A percentile compares a stretch with the other conserved stretches of the same genome.
Evolutionary conservation across 2,329 filamentous ascomycete species (phyloP).

Genomic region (Colletotrichum caudatum): DNA sequence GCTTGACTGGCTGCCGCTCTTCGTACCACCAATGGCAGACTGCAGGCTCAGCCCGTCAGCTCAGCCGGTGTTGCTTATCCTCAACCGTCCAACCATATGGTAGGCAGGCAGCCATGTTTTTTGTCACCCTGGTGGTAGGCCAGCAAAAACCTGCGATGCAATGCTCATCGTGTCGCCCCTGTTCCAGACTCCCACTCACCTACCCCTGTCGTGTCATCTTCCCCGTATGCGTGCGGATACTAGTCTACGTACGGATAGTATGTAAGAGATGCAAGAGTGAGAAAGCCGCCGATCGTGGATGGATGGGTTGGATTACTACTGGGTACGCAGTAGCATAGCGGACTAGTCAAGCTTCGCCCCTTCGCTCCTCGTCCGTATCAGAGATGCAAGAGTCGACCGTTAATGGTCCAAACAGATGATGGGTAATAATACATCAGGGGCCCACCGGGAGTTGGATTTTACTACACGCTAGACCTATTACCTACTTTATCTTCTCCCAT

Average conservation of each 20-base stretch:
- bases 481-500: conserved; percentile 13
- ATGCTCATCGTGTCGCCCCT: conserved; percentile 11
- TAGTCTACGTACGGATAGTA: background rate
- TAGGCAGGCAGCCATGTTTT: background rate
- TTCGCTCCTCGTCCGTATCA: conserved; percentile 1
- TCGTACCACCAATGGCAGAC: background rate
- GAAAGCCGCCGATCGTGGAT: conserved; percentile 8
- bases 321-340: conserved; percentile 6
- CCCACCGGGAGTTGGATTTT: conserved; percentile 15
- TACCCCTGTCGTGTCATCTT: conserved; percentile 16
- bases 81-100: background rate
- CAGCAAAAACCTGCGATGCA: background rate
- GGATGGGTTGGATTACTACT: background rate
- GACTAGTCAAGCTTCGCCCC: conserved; percentile 22
- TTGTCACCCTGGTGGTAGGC: background rate
- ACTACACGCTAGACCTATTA: conserved; percentile 17
- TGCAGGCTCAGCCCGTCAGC: conserved; percentile 1
- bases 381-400: conserved; percentile 18
- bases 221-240: background rate
- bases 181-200: background rate
- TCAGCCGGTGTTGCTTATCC: background rate
- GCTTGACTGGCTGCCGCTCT: conserved; percentile 11
- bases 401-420: conserved; percentile 24
- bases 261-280: background rate
- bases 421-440: conserved; percentile 31